Evolutionary conservation across 1,284 basidiomycete genomes (phyloP), one percentile per base, ranked within the genome.

Genomic region (Microbotryum lychnidis-dioicae): DNA sequence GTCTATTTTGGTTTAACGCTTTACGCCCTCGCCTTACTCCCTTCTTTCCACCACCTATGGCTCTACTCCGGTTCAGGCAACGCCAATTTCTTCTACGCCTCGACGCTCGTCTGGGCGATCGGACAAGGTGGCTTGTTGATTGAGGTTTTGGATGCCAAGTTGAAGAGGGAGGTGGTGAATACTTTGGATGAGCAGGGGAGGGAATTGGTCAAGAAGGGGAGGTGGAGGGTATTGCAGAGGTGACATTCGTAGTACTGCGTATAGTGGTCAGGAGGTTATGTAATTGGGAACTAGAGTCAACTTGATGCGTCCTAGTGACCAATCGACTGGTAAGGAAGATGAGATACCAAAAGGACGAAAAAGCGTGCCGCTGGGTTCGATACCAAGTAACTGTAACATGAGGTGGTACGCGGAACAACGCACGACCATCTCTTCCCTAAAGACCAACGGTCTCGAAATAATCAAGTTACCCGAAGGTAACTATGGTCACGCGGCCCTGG

Each of bases 51-150:
- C 72, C 83, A 91, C 64, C 79, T 97, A 5, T 98, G 96, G 94
- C 81, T 97, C 6, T 80, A 80, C 9, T 87, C 91, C 55, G 93
- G 92, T 0, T 90, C 91, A 6, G 94, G 92, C 2, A 98, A 98
- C 72, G 92, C 94, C 50, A 98, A 98, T 75, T 99, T 98, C 77
- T 97, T 91, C 78, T 98, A 97, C 73, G 94, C 94, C 0, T 86
- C 87, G 6, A 97, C 91, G 2, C 80, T 97, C 68, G 93, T 98
- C 6, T 93, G 93, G 75, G 91, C 67, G 0, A 44, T 66, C 3
- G 42, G 18, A 0, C 61, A 64, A 51, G 65, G 65, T 2, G 62
- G 60, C 4, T 56, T 66, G 55, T 29, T 50, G 8, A 33, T 67
- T 16, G 67, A 67, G 54, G 58, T 60, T 21, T 29, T 64, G 45